Conservation (phyloP, 2,329 filamentous ascomycete genomes). For the Nannizzia gypsea region DNA sequence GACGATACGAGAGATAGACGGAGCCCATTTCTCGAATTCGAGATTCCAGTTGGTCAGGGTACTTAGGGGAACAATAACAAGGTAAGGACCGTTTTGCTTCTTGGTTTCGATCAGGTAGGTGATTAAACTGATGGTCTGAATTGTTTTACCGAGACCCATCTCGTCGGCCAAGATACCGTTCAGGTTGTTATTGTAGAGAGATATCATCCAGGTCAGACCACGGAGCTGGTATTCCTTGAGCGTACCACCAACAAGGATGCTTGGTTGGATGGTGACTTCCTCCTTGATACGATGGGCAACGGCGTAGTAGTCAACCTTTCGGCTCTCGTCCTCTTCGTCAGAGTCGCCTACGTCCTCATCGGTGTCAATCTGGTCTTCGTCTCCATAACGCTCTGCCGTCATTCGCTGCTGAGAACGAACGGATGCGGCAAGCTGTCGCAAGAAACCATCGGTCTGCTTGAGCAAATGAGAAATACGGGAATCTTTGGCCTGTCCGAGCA, state of each 20-base stretch:
- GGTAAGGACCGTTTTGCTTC: slow-evolving; percentile 77
- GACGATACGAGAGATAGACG: slow-evolving; percentile 71
- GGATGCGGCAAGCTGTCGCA: slow-evolving; percentile 86
- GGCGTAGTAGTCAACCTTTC: slow-evolving; percentile 96
- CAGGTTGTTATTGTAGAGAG: slow-evolving; percentile 98
- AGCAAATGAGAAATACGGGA: slow-evolving; percentile 97
- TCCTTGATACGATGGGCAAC: slow-evolving; percentile 95
- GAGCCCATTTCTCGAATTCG: slow-evolving; percentile 98
- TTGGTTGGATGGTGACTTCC: slow-evolving; percentile 70
- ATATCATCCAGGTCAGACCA: slow-evolving; percentile 99
- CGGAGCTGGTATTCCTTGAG: slow-evolving; percentile 98
- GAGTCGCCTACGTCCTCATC: slow-evolving; percentile 58
- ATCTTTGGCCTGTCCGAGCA: slow-evolving; percentile 97
- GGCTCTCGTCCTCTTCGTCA: slow-evolving; percentile 55
- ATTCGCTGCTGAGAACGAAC: slow-evolving; percentile 89
- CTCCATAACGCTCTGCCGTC: slow-evolving; percentile 65
- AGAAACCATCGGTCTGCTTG: slow-evolving; percentile 92
- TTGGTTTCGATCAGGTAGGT: slow-evolving; percentile 97
- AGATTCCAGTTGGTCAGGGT: slow-evolving; percentile 98
- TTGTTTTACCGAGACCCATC: slow-evolving; percentile 99
- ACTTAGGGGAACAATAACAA: slow-evolving; percentile 93
- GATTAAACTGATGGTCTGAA: slow-evolving; percentile 95
- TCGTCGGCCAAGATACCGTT: slow-evolving; percentile 98
- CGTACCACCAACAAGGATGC: slow-evolving; percentile 77
- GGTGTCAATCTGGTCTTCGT: slow-evolving; percentile 43